These are phyloP conservation scores for Cardamine chenopodiifolia DNA, from an alignment of 345 rosid species.

Conservation along the genomic window DNA sequence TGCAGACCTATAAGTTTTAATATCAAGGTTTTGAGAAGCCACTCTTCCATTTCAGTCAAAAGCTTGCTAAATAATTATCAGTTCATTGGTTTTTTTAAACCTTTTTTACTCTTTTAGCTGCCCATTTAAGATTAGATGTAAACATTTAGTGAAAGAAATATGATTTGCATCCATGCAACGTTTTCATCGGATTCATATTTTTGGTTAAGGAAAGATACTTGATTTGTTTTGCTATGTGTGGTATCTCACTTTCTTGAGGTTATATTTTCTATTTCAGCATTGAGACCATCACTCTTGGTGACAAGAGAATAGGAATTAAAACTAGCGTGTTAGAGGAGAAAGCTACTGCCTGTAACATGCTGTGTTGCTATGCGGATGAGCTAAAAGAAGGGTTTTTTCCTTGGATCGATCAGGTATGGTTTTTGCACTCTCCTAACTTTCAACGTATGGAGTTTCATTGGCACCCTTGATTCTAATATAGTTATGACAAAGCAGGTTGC, in stretches of 20 bases:
- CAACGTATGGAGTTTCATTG: background rate
- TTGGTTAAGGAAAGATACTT: background rate
- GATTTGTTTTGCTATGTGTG: background rate
- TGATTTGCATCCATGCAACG: background rate
- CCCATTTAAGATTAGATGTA: background rate
- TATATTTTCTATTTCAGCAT: conserved; percentile 47
- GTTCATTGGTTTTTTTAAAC: background rate
- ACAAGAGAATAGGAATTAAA: conserved; percentile 69
- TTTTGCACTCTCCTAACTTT: conserved; percentile 12
- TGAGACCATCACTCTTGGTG: conserved; percentile 80
- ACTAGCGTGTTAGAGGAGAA: conserved; percentile 67
- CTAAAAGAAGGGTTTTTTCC: conserved; percentile 64
- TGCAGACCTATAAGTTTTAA: background rate
- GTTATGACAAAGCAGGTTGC: conserved; percentile 54
- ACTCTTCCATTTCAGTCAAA: background rate
- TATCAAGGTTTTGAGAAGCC: background rate
- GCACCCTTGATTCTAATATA: conserved; percentile 11
- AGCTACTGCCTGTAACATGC: conserved; percentile 70
- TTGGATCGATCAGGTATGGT: conserved; percentile 52
- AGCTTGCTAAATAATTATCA: background rate
- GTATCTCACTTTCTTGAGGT: background rate
- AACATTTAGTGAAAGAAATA: background rate
- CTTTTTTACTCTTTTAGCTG: background rate
- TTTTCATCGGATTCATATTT: background rate
- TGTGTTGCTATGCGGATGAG: conserved; percentile 71